A percentile compares a stretch with the other conserved stretches of the same genome.
phyloP scores from a whole-genome alignment of 2,329 filamentous ascomycete species.

The Cytospora paraplurivora region DNA sequence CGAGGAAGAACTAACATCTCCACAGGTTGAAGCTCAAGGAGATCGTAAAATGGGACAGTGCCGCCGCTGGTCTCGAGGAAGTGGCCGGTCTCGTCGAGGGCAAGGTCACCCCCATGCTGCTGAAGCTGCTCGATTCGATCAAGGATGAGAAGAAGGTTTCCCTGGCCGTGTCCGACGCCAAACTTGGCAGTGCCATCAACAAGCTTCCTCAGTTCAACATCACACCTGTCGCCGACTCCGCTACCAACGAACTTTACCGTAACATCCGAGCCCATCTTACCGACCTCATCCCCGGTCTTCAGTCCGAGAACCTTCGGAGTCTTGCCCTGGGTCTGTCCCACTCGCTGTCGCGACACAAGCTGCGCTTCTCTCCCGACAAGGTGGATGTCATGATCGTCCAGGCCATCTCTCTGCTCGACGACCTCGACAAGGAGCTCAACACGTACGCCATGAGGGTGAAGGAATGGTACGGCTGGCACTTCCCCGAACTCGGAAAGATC shows the following conservation, averaged over 20 bases:
- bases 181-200: conserved; percentile 87
- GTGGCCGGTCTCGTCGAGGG: conserved; percentile 86
- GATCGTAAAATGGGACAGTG: conserved; percentile 96
- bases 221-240: conserved; percentile 77
- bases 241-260: conserved; percentile 87
- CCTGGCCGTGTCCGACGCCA: conserved; percentile 89
- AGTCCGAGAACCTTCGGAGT: conserved; percentile 82
- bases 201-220: conserved; percentile 88
- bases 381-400: conserved; percentile 99
- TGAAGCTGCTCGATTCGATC: conserved; percentile 79
- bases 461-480: conserved; percentile 99
- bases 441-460: conserved; percentile 99
- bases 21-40: conserved; percentile 88
- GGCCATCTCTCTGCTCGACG: conserved; percentile 89
- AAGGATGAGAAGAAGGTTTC: conserved; percentile 98
- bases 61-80: conserved; percentile 86
- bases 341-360: conserved; percentile 93
- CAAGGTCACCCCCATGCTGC: conserved; percentile 88
- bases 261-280: conserved; percentile 89
- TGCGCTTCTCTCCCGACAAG: conserved; percentile 98
- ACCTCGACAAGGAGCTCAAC: conserved; percentile 98
- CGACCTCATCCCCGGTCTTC: conserved; percentile 85
- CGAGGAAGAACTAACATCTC: conserved; percentile 25
- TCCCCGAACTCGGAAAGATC: conserved; percentile 96
- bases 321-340: conserved; percentile 97